Base-by-base conservation (phyloP, 1,139 yeast genomes). In the Blastobotrys illinoisensis region DNA sequence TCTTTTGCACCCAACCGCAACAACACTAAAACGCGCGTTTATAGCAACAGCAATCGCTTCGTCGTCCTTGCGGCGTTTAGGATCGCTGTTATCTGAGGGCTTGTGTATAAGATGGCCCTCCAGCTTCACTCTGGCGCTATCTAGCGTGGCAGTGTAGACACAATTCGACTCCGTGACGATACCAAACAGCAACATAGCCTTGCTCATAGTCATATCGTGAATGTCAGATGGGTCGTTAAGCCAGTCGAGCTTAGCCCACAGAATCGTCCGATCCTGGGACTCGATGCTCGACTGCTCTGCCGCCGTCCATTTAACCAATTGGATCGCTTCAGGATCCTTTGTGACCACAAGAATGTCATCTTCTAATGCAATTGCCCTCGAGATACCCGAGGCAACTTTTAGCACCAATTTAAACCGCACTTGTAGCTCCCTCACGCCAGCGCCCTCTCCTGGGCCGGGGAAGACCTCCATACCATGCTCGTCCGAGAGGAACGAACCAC, bases 401-500 rank as follows among this genome's bases (percentile, higher is more conserved):
- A 68, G 59, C 11, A 64, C 64, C 63, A 64, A 60, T 43, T 62
- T 52, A 47, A 62, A 65, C 46, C 66, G 60, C 18, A 74, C 54
- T 45, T 60, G 60, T 26, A 72, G 58, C 49, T 71, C 74, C 2
- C 71, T 65, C 3, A 71, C 71, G 3, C 76, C 76, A 19, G 67
- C 59, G 2, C 70, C 71, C 55, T 73, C 77, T 6, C 77, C 76
- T 0, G 75, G 74, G 1, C 76, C 77, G 1, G 74, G 73, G 56
- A 16, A 55, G 40, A 36, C 54, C 47, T 28, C 54, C 48, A 26
- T 43, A 50, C 47, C 18, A 2, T 23, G 14, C 47, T 9, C 21
- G 21, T 28, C 52, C 44, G 44, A 26, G 23, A 46, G 23, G 49
- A 56, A 52, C 14, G 57, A 51, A 50, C 49, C 54, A 11, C 55